These are phyloP conservation scores for Skeletonema menzelii DNA, from an alignment of 108 stramenopile species.

Conservation along the genomic window DNA sequence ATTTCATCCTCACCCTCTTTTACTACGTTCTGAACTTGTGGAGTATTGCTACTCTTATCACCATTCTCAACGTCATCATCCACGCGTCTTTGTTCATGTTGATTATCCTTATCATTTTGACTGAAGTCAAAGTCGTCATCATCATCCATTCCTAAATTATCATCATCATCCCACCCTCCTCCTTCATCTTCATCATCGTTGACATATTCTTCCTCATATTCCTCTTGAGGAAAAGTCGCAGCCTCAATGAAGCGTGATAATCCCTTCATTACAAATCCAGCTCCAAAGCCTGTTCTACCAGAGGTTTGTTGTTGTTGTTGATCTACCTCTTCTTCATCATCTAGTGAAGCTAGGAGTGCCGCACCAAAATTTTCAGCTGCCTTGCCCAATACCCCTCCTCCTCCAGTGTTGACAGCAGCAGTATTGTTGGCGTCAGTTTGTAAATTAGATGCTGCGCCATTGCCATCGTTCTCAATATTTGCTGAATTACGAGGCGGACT, in stretches of 20 bases:
- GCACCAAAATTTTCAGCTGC: slow-evolving; percentile 36
- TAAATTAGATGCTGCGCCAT: neutral
- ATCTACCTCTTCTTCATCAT: slow-evolving; percentile 6
- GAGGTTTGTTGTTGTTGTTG: neutral
- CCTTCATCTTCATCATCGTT: slow-evolving; percentile 13
- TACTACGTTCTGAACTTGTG: neutral
- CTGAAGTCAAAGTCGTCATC: neutral
- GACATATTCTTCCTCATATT: slow-evolving; percentile 5
- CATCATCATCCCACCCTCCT: slow-evolving; percentile 16
- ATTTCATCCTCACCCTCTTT: neutral
- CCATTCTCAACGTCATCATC: neutral
- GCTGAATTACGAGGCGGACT: neutral
- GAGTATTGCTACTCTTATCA: neutral
- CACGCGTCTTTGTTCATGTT: neutral
- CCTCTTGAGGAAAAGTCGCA: slow-evolving; percentile 31
- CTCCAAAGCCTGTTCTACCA: slow-evolving; percentile 26
- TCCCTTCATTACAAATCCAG: slow-evolving; percentile 48
- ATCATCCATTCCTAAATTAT: slow-evolving; percentile 10
- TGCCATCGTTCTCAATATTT: neutral
- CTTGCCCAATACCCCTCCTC: neutral
- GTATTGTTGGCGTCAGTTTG: neutral
- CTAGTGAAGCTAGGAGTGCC: slow-evolving; percentile 37
- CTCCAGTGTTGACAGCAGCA: neutral
- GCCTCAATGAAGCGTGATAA: slow-evolving; percentile 42
- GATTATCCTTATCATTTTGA: neutral